A percentile compares a stretch with the other conserved stretches of the same genome.
Conservation (phyloP, 2,329 filamentous ascomycete species). For the Lecanicillium sp. region DNA sequence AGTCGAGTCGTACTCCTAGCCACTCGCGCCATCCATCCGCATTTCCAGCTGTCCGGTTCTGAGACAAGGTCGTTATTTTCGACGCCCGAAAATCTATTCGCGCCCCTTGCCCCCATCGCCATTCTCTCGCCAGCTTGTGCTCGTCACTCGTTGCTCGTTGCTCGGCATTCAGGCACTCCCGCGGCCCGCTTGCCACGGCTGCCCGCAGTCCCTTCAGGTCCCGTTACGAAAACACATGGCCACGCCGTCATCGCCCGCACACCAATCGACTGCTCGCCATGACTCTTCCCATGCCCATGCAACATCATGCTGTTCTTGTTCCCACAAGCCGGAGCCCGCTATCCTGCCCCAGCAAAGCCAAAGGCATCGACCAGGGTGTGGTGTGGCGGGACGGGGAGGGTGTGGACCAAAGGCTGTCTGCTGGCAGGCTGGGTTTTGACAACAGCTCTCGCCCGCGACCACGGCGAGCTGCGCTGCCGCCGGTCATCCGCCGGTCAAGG, state of each 20-base stretch:
- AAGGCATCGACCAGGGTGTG: neutral
- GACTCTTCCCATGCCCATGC: too few species aligned
- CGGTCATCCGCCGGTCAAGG: neutral
- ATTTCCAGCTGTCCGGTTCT: neutral
- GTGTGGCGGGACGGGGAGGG: neutral
- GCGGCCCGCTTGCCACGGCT: neutral
- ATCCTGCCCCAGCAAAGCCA: neutral
- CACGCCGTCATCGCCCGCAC: neutral
- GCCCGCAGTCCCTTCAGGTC: neutral
- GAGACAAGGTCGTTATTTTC: slow-evolving; percentile 5
- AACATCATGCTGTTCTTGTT: neutral
- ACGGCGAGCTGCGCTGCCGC: neutral
- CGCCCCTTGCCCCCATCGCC: neutral
- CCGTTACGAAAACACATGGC: neutral
- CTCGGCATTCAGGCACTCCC: too few species aligned
- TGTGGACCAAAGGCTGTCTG: slow-evolving; percentile 1
- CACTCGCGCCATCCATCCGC: neutral
- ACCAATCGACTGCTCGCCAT: neutral
- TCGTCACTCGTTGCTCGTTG: too few species aligned
- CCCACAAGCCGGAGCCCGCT: neutral
- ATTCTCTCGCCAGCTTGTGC: neutral
- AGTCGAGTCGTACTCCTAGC: too few species aligned
- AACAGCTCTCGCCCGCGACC: neutral
- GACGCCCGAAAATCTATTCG: slow-evolving; percentile 1
- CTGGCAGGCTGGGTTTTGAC: neutral